Conservation (phyloP, 208 protist genomes). For the Blechomonas ayalai region DNA sequence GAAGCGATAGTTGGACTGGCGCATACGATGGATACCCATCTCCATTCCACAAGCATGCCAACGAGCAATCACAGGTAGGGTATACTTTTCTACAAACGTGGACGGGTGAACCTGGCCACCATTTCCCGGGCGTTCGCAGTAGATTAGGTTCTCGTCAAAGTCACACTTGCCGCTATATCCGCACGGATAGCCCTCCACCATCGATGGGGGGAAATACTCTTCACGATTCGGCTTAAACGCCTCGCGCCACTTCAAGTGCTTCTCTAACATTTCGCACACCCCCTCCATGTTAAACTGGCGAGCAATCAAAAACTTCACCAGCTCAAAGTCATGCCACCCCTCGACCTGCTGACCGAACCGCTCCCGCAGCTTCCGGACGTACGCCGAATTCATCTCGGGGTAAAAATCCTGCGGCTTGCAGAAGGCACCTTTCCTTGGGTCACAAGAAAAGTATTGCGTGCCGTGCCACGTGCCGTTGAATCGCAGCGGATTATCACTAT, state of each 20-base stretch:
- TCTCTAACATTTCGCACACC: constrained; percentile 66
- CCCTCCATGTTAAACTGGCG: constrained; percentile 71
- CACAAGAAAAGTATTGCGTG: constrained; percentile 47
- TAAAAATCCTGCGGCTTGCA: constrained; percentile 38
- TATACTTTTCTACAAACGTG: constrained; percentile 59
- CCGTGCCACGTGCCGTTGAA: constrained; percentile 48
- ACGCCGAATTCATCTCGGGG: constrained; percentile 42
- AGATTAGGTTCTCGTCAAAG: constrained; percentile 76
- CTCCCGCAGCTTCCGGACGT: constrained; percentile 30
- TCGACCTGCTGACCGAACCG: constrained; percentile 54
- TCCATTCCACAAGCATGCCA: constrained; percentile 64
- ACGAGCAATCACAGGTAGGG: constrained; percentile 44
- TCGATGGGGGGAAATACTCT: constrained; percentile 70
- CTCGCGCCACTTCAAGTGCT: constrained; percentile 63
- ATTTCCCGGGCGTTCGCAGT: constrained; percentile 77
- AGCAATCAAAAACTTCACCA: constrained; percentile 83
- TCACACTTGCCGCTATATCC: constrained; percentile 59
- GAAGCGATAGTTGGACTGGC: constrained; percentile 33
- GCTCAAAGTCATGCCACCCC: constrained; percentile 70
- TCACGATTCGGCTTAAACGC: constrained; percentile 43
- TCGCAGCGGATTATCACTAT: constrained; percentile 31
- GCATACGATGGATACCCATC: constrained; percentile 52
- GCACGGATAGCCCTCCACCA: constrained; percentile 59
- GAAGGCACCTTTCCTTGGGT: constrained; percentile 30
- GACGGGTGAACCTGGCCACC: constrained; percentile 41